Evolutionary conservation across 805 yeast species (phyloP), one percentile per base, ranked within the genome.

Genomic region (Clavispora vitiphila): DNA sequence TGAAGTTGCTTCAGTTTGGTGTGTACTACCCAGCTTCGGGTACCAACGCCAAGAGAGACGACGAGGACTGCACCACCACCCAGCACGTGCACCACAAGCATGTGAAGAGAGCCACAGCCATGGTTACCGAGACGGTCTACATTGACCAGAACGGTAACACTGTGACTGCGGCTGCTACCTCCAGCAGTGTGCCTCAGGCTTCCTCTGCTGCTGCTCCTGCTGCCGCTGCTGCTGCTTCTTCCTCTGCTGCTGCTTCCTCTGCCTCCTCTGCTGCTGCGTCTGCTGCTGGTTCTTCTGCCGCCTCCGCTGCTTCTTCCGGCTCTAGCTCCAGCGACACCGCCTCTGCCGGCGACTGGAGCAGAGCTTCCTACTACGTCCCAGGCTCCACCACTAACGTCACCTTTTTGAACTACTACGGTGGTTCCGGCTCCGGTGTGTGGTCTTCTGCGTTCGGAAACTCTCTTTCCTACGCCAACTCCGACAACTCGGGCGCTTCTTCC

Each of bases 321-420:
- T 43, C 75, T 9, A n/a, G n/a, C n/a, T n/a, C n/a, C 57, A 76
- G 65, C 43, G 21, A 46, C 19, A 30, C 48, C 15, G 49, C 51
- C 23, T 15, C 46, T 22, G 43, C 53, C 14, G 56, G 54, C 7
- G 54, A 46, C 49, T 91, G 96, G 96, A 57, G 67, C 35, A 83
- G 95, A 77, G 64, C 65, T 43, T 78, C 95, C 11, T 91, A 76
- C 75, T 64, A 67, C 52, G 67, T 74, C 16, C 80, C 90, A 47
- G 90, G 90, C 49, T 67, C 82, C 34, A 67, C 89, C 39, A 69
- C 75, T 56, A 89, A 89, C 65, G 69, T 80, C 51, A 81, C 80
- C 31, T 90, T 93, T 79, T 71, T 90, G 70, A 91, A 91, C 82
- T 78, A 85, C 66, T 69, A 71, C 58, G 99, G 99, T 67, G 96